A percentile compares a stretch with the other conserved stretches of the same genome.
These are phyloP conservation scores for Colletotrichum sp. DNA, from an alignment of 2,329 filamentous ascomycete genomes.

Conservation along the genomic window DNA sequence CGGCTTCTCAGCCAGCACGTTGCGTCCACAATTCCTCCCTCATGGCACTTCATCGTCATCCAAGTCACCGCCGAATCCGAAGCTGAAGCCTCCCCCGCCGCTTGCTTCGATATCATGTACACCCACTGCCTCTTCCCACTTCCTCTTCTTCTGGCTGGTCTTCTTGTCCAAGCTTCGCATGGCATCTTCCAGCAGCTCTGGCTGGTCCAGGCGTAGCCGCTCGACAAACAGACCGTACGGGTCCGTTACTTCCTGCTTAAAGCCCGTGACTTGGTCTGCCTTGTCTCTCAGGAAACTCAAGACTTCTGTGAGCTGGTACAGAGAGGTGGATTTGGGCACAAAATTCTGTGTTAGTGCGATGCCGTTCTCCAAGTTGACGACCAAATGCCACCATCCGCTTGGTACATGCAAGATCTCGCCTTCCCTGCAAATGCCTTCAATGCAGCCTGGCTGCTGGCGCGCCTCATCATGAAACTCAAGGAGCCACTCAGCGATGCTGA, in stretches of 20 bases:
- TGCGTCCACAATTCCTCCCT: background rate
- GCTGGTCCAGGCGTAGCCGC: conserved; percentile 66
- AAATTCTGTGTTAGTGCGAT: conserved; percentile 97
- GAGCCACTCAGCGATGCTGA: conserved; percentile 97
- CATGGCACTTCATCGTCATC: conserved; percentile 42
- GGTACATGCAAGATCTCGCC: conserved; percentile 94
- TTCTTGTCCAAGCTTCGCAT: conserved; percentile 69
- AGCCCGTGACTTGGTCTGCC: conserved; percentile 86
- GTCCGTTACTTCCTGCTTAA: conserved; percentile 72
- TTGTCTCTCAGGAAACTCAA: conserved; percentile 83
- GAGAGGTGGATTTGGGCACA: conserved; percentile 67
- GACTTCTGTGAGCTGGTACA: conserved; percentile 72
- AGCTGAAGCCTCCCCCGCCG: conserved; percentile 52
- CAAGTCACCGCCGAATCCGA: conserved; percentile 57
- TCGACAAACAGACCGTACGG: conserved; percentile 78
- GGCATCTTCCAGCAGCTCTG: conserved; percentile 71
- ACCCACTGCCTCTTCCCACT: conserved; percentile 83
- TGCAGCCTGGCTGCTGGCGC: conserved; percentile 74
- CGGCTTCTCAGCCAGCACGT: background rate
- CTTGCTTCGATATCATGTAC: conserved; percentile 37
- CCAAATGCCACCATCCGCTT: conserved; percentile 95
- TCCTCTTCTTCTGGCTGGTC: conserved; percentile 73
- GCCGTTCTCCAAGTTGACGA: conserved; percentile 84
- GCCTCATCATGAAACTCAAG: conserved; percentile 88
- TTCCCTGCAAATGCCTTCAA: conserved; percentile 82